Base-by-base conservation (phyloP, 169 alveolate genomes). In the Prorocentrum cordatum region DNA sequence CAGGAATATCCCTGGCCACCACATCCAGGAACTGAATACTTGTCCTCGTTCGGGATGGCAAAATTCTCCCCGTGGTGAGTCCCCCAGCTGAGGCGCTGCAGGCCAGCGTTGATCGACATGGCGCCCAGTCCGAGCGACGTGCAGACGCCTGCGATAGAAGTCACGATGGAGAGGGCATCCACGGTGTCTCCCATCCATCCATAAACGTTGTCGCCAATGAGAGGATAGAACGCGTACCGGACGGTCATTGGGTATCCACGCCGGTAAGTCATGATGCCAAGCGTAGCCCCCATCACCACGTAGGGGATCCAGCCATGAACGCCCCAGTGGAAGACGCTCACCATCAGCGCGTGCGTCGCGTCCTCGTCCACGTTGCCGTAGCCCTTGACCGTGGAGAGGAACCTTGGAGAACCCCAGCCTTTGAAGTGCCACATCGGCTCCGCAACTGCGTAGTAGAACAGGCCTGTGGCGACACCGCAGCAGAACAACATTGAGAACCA, bases 241-340 rank as follows among this genome's bases (percentile, higher is more conserved):
- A 75, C 33, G 72, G 61, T 42, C 18, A 75, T 45, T 0, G 86
- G 86, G 26, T 54, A 27, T 4, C 50, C 68, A 47, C 20, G 27
- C 27, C 84, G 45, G 70, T 72, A 72, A 5, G 84, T 22, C 33
- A 72, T 33, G 50, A 72, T 47, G 58, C 84, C 84, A 67, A 72
- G 45, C n/a, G 84, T 72, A n/a, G 50, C 27, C 7, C 70, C 84
- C 14, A 68, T 72, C 26, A 72, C 27, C 70, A 47, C 47, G 27
- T 72, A 72, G 36, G 50, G 70, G 20, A 72, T 72, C 84, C 84
- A 72, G 5, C 70, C 84, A 50, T 47, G 59, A 35, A 72, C 45
- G 33, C 84, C 84, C 84, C 84, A 72, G 26, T 72, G 84, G 50
- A 72, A 72, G 32, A 72, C 33, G 14, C 70, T 72, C 54, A 72